phyloP scores from a whole-genome alignment of 768 basidiomycete species.

The Stropharia rugosoannulata region DNA sequence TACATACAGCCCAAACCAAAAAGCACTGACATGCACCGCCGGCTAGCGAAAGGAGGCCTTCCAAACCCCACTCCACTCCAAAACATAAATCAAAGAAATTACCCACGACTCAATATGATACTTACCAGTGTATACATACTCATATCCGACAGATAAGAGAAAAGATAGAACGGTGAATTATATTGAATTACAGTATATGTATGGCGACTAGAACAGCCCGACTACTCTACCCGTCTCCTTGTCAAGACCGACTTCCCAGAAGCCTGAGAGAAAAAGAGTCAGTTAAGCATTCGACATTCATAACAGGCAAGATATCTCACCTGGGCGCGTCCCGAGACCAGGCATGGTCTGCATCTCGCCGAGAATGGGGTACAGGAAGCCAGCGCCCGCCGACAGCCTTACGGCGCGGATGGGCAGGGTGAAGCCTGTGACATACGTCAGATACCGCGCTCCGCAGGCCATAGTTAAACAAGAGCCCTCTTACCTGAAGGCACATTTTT shows the following conservation, averaged over 20 bases:
- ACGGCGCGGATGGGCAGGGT: constrained; percentile 90
- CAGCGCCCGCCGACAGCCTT: constrained; percentile 87
- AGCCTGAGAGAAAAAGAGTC: constrained; percentile 44
- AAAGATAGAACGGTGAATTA: neutral
- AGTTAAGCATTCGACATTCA: constrained; percentile 11
- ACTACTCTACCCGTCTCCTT: constrained; percentile 77
- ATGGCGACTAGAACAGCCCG: constrained; percentile 69
- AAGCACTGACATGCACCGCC: neutral
- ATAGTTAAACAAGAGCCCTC: constrained; percentile 12
- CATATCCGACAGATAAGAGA: neutral
- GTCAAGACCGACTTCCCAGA: constrained; percentile 89
- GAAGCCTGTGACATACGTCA: constrained; percentile 58
- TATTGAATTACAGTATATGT: neutral
- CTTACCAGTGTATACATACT: too few relatives aligned
- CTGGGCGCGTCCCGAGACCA: constrained; percentile 89
- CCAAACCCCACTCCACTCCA: neutral
- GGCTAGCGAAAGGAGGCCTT: neutral
- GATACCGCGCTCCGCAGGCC: neutral
- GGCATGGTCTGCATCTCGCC: constrained; percentile 99
- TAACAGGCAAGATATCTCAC: constrained; percentile 31
- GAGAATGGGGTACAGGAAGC: constrained; percentile 94
- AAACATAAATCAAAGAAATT: too few relatives aligned
- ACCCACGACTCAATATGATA: too few relatives aligned
- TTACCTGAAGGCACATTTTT: constrained; percentile 85
- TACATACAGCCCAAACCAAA: constrained; percentile 3